phyloP scores from a whole-genome alignment of 169 alveolate species.

The Haemoproteus tartakovskyi region DNA sequence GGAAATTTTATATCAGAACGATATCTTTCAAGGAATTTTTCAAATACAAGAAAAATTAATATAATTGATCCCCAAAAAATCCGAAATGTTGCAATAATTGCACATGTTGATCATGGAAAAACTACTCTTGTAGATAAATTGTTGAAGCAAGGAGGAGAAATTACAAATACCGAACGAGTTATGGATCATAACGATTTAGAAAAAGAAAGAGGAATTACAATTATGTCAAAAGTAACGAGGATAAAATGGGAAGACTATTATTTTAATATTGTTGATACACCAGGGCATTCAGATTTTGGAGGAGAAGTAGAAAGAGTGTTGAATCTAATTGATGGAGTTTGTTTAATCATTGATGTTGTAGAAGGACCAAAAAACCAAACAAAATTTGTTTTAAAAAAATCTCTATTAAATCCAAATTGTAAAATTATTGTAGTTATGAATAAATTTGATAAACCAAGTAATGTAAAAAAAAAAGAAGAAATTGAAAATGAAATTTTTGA shows the following conservation, averaged over 20 bases:
- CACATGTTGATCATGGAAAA: conserved; percentile 99
- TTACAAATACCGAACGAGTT: conserved; percentile 69
- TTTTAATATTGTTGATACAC: conserved; percentile 85
- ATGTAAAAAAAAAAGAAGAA: conserved; percentile 81
- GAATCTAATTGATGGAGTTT: conserved; percentile 95
- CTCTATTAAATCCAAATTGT: conserved; percentile 76
- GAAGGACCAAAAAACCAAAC: conserved; percentile 95
- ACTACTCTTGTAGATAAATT: conserved; percentile 95
- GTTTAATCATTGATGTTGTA: conserved; percentile 93
- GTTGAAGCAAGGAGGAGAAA: conserved; percentile 77
- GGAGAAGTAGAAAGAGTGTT: conserved; percentile 97
- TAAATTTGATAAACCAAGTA: conserved; percentile 77
- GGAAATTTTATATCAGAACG: background rate
- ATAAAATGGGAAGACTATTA: conserved; percentile 84
- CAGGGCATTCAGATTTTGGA: conserved; percentile 97
- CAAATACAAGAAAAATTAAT: conserved; percentile 53
- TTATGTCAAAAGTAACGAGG: conserved; percentile 92
- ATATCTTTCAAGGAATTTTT: conserved; percentile 20
- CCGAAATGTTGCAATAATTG: conserved; percentile 97
- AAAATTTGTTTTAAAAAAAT: conserved; percentile 75
- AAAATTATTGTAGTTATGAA: conserved; percentile 77
- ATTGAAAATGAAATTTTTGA: conserved; percentile 92
- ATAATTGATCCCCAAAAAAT: conserved; percentile 73
- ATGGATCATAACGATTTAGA: conserved; percentile 92
- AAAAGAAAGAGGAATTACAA: conserved; percentile 97